A percentile compares a stretch with the other conserved stretches of the same genome.
Evolutionary conservation across 148 eudicot species (phyloP).

Genomic region (Dysphania ambrosioides): DNA sequence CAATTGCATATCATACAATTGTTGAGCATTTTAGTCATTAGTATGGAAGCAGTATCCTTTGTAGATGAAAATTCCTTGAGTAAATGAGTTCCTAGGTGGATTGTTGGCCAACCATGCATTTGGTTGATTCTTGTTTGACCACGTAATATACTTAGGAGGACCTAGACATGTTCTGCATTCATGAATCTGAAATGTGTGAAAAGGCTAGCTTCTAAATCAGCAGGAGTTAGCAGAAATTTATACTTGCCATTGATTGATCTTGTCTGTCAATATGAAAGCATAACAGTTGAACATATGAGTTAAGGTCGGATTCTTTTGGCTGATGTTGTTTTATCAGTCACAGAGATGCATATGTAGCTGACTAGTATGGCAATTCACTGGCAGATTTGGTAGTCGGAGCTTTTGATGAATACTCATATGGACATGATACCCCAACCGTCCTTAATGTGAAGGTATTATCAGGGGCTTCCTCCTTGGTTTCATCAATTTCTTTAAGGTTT

Average conservation of each 20-base stretch:
- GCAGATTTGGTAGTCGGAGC: conserved; percentile 23
- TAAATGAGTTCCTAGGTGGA: conserved; percentile 2
- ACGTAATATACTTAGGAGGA: not conserved
- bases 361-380: conserved; percentile 3
- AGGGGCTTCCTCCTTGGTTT: not conserved
- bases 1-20: not conserved
- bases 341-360: conserved; percentile 8
- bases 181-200: conserved; percentile 1
- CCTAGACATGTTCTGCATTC: not conserved
- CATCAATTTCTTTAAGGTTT: not conserved
- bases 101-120: conserved; percentile 36
- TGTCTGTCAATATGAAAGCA: not conserved
- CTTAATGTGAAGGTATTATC: conserved; percentile 23
- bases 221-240: not conserved
- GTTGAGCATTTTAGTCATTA: not conserved
- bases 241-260: conserved; percentile 7
- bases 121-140: conserved; percentile 33
- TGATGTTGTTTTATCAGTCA: not conserved
- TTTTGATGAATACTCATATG: conserved; percentile 8
- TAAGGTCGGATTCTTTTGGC: not conserved
- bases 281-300: not conserved
- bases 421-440: conserved; percentile 8
- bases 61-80: not conserved
- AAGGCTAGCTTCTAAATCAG: not conserved
- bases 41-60: not conserved